Evolutionary conservation across 2,329 filamentous ascomycete genomes (phyloP), one percentile per base, ranked within the genome.

Genomic region (Aspergillus niger): DNA sequence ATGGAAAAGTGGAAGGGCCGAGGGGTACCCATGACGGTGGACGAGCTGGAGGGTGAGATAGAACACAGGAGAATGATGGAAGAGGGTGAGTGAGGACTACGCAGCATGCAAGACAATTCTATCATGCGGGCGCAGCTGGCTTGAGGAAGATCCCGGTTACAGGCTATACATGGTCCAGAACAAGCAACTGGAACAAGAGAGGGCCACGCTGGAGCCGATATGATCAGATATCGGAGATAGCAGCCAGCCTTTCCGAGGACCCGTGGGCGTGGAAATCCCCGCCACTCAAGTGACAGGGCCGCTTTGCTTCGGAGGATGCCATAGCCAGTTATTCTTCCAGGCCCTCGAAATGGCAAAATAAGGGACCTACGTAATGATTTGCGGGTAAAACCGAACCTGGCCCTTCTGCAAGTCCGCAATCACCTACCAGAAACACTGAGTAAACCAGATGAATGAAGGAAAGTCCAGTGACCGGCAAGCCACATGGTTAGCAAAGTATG

Each of bases 21-120:
- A 5, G 71, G 80, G 3, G 83, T 91, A 20, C 84, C 85, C 71
- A 72, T 91, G 64, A 86, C 82, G 17, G 80, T 87, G 32, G 80
- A 81, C 10, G 80, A 79, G 32, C 75, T 93, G 10, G 83, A 87
- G 58, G 77, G 71, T 5, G 88, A 91, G 75, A 75, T 92, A 72
- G 80, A 82, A 66, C 81, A 78, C 68, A 81, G 83, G 62, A 69
- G 65, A 81, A 73, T 71, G 70, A 67, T 75, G 67, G 69, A 74
- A 47, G 73, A 74, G 59, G 75, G 75, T n/a, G 75, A 76, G 69
- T 79, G 74, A 77, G 53, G 24, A 30, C 22, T 44, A 50, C 11
- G 50, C 30, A 15, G n/a, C 36, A 17, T 55, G 36, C 41, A n/a
- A 47, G 38, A 43, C 13, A 8, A 39, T 28, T 22, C 22, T 15